Evolutionary conservation across 306 rosid genomes (phyloP), one percentile per base, ranked within the genome.

Genomic region (Rubus parviflorus): DNA sequence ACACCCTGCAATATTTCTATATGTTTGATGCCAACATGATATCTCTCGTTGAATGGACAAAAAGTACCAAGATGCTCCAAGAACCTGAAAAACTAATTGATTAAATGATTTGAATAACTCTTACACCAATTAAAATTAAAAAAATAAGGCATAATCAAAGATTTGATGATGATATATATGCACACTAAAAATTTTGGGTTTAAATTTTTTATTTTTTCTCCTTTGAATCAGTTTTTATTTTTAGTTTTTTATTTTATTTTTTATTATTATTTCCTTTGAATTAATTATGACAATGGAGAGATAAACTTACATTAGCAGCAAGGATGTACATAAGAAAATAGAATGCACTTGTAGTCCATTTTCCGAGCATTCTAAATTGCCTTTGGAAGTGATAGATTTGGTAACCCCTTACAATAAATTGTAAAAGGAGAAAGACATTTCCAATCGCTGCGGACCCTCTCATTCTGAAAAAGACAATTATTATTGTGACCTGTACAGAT

Each of bases 61-160:
- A 43, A 74, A 43, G 42, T 60, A 74, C 70, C 68, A 80, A 38
- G 25, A 74, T 25, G 64, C 72, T 56, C 80, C 83, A 38, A 68
- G 61, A 15, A 74, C 30, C 78, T 74, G 10, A 38, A 2, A 17
- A 30, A 30, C 23, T 17, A 12, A 46, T 47, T 53, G 17, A 52
- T 47, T 12, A 47, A 47, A 15, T 47, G 13, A 12, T 47, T 7
- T 47, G 16, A 47, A 30, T 1, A 15, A 22, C 8, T 35, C 4
- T 72, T 1, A 19, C 49, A 19, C 49, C 49, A 46, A 45, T 48
- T n/a, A n/a, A 3, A 19, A 7, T 19, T 2, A 62, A 4, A 8
- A 49, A 30, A 30, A 30, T 25, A 25, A 30, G 2, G 2, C 35
- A 30, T 30, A 30, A 30, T 30, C 35, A 30, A 30, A 0, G 1